A percentile compares a stretch with the other conserved stretches of the same genome.
Evolutionary conservation across 371 early-diverging fungal genomes (phyloP).

Genomic region (Zychaea mexicana): DNA sequence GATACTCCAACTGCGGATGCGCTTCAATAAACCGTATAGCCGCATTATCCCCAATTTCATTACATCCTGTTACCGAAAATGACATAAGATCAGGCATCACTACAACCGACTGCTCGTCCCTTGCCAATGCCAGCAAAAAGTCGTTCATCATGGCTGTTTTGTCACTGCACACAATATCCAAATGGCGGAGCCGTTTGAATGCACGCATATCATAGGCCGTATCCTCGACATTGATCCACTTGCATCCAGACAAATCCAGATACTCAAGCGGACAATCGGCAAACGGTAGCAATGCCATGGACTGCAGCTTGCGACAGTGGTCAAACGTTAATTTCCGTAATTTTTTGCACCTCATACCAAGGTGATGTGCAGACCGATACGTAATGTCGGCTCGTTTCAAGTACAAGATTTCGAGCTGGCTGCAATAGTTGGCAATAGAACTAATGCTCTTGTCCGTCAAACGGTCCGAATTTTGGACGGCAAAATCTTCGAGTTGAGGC

Average conservation of each 20-base stretch:
- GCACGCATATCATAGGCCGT: conserved; percentile 41
- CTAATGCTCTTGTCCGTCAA: conserved; percentile 43
- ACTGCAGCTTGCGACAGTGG: conserved; percentile 24
- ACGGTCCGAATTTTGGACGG: conserved; percentile 22
- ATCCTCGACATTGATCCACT: conserved; percentile 42
- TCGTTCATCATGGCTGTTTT: conserved; percentile 15
- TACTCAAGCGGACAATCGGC: conserved; percentile 32
- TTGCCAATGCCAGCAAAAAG: conserved; percentile 15
- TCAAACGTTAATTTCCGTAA: conserved; percentile 31
- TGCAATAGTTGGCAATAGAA: conserved; percentile 26
- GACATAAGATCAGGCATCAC: conserved; percentile 28
- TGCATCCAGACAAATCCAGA: conserved; percentile 40
- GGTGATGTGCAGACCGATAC: conserved; percentile 40
- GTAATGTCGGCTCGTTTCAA: conserved; percentile 29
- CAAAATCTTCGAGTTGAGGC: conserved; percentile 40
- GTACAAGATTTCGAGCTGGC: conserved; percentile 28
- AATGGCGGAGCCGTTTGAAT: conserved; percentile 26
- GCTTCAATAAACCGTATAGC: conserved; percentile 38
- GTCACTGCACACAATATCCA: conserved; percentile 44
- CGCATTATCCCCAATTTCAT: conserved; percentile 29
- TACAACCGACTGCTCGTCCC: neutral
- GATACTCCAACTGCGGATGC: conserved; percentile 26
- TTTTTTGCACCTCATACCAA: conserved; percentile 23
- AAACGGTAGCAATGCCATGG: conserved; percentile 38
- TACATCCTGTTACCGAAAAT: conserved; percentile 39